These are phyloP conservation scores for Udeniomyces megalosporus DNA, from an alignment of 768 basidiomycete genomes.

Conservation along the genomic window DNA sequence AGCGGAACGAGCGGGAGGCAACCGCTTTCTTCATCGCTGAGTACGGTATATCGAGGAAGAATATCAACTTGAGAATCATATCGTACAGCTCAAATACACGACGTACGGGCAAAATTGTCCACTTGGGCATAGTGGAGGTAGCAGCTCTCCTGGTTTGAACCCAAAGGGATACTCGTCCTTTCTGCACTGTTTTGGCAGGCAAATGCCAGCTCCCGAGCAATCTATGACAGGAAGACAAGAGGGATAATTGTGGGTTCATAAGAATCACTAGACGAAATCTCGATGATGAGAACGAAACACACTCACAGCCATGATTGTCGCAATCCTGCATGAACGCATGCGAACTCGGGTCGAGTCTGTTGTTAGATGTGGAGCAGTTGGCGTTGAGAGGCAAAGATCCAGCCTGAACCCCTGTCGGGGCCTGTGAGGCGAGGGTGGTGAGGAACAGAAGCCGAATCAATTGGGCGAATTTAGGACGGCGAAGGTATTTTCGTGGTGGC, in stretches of 20 bases:
- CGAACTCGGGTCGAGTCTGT: slow-evolving; percentile 56
- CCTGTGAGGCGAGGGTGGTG: not conserved
- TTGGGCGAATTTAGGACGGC: no score
- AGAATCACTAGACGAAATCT: not conserved
- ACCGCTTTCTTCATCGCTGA: slow-evolving; percentile 50
- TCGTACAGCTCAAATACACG: no score
- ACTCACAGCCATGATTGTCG: slow-evolving; percentile 33
- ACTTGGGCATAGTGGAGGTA: slow-evolving; percentile 47
- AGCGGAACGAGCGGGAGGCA: slow-evolving; percentile 49
- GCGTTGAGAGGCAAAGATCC: slow-evolving; percentile 37
- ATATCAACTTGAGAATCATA: not conserved
- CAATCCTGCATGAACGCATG: slow-evolving; percentile 68
- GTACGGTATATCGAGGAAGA: slow-evolving; percentile 40
- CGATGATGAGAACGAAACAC: not conserved
- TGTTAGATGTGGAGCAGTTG: slow-evolving; percentile 41
- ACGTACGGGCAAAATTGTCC: slow-evolving; percentile 38
- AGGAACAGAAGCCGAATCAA: not conserved
- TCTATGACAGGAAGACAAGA: slow-evolving; percentile 33
- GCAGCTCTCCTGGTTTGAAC: slow-evolving; percentile 33
- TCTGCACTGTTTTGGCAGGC: slow-evolving; percentile 52
- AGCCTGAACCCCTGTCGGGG: slow-evolving; percentile 25
- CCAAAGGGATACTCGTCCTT: slow-evolving; percentile 64
- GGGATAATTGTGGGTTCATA: not conserved
- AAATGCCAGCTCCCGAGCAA: slow-evolving; percentile 43
- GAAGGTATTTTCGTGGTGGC: no score